Percentiles rank a stretch among this genome's conserved stretches.
phyloP scores from a whole-genome alignment of 2,329 filamentous ascomycete species.

The Fusarium anthophilum region DNA sequence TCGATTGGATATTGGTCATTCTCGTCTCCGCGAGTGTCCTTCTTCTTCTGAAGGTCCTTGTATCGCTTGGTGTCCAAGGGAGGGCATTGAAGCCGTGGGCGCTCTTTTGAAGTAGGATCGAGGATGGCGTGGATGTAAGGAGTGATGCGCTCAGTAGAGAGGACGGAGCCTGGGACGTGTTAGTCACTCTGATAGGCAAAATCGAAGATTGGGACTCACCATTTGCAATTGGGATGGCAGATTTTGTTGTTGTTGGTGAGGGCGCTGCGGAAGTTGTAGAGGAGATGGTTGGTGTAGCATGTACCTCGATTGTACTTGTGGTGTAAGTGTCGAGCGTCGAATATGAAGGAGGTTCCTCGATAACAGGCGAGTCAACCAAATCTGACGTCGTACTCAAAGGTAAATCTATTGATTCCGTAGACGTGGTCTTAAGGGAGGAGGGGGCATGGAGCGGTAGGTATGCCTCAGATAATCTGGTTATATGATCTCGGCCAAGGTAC shows the following conservation, averaged over 20 bases:
- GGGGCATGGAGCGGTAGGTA: conserved; percentile 22
- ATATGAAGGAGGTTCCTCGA: not conserved
- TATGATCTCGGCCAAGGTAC: conserved; percentile 37
- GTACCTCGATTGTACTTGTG: not conserved
- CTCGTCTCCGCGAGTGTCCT: not conserved
- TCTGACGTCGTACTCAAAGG: not conserved
- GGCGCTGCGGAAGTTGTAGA: not conserved
- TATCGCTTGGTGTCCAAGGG: conserved; percentile 35
- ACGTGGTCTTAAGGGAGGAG: not conserved
- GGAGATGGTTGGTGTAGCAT: not conserved
- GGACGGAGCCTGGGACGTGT: conserved; percentile 46
- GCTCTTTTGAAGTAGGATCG: conserved; percentile 37
- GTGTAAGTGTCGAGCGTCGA: not conserved
- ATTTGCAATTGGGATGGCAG: conserved; percentile 5
- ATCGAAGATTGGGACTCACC: not conserved
- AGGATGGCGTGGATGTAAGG: conserved; percentile 46
- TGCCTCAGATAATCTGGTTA: conserved; percentile 28
- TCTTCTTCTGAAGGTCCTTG: conserved; percentile 26
- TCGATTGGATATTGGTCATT: conserved; percentile 17
- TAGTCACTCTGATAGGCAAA: not conserved
- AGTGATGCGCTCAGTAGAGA: conserved; percentile 32
- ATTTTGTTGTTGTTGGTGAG: not conserved
- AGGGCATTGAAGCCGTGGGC: conserved; percentile 45
- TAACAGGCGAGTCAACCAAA: not conserved
- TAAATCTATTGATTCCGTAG: not conserved